phyloP scores from a whole-genome alignment of 2,329 filamentous ascomycete species.

The Botrytis aclada region DNA sequence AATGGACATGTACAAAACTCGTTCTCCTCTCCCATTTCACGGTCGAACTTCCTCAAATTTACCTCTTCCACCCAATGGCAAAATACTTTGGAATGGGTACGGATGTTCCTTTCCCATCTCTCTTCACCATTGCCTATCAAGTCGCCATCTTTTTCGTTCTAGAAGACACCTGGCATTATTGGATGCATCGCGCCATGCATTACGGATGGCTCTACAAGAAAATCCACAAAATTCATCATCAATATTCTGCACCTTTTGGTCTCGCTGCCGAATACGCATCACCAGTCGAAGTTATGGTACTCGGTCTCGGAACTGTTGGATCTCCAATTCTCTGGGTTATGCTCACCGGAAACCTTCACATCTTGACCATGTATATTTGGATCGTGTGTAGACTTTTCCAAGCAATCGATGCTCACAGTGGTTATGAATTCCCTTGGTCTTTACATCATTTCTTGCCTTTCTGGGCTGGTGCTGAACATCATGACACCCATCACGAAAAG shows the following conservation, averaged over 20 bases:
- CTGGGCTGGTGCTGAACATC: conserved; percentile 96
- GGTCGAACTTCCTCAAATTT: conserved; percentile 96
- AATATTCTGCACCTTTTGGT: conserved; percentile 96
- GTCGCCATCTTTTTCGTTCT: conserved; percentile 92
- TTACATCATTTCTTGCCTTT: conserved; percentile 93
- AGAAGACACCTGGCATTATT: conserved; percentile 99
- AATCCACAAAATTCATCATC: conserved; percentile 99
- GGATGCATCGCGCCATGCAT: conserved; percentile 88
- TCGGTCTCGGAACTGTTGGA: conserved; percentile 82
- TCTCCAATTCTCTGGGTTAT: conserved; percentile 80
- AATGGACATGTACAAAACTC: conserved; percentile 89
- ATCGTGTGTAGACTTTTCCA: conserved; percentile 91
- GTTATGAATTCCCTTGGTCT: conserved; percentile 98
- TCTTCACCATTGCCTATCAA: conserved; percentile 85
- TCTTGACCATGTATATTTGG: conserved; percentile 97
- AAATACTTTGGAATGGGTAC: conserved; percentile 88
- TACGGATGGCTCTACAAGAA: conserved; percentile 93
- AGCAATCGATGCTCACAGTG: conserved; percentile 95
- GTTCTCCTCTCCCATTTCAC: conserved; percentile 96
- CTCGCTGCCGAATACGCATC: conserved; percentile 96
- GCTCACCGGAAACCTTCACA: conserved; percentile 82
- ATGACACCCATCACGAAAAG: conserved; percentile 95
- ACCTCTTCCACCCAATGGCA: conserved; percentile 97
- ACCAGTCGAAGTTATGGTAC: conserved; percentile 92
- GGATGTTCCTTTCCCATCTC: conserved; percentile 81